Base-by-base conservation (phyloP, 805 yeast species). In the Kodamaea laetipori region DNA sequence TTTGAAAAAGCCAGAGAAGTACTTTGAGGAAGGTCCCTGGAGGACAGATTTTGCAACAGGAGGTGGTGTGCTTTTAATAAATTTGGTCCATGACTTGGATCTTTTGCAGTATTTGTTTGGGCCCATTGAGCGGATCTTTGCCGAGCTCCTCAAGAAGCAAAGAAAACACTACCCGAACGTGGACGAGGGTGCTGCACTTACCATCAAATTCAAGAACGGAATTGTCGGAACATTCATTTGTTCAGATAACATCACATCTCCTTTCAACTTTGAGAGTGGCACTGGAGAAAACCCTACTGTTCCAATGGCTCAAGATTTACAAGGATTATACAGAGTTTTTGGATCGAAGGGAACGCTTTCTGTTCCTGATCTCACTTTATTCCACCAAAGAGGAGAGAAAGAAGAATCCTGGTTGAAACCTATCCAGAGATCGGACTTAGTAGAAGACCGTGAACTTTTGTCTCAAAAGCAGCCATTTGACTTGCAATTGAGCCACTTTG, bases 281-380 rank as follows among this genome's bases (percentile, higher is more conserved):
- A 69, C 75, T 0, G 74, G 75, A 5, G 75, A 70, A 48, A 70
- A 70, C 47, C 74, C 75, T 2, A 65, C 64, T 15, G 53, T 70
- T 27, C 75, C 75, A 1, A 55, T 49, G 35, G 50, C 60, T 43
- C 54, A 47, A 8, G 57, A 51, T 8, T 45, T 66, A 12, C 54
- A 60, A 18, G 74, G 74, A 2, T 57, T 68, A 33, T 69, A 69
- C 47, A 48, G 74, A 24, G 55, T 69, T 5, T 69, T 69, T 50
- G 74, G 74, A 5, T 53, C 61, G 17, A 47, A 59, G 17, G 74
- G 73, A 6, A 67, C 73, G 7, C 56, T 69, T 23, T 67, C 71
- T 3, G 58, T 69, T 3, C 74, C 74, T 1, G 74, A 69, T 40
- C 50, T 69, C 47, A 66, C 60, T n/a, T 51, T 69, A 15, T 68